These are phyloP conservation scores for Fusarium sp. DNA, from an alignment of 2,329 filamentous ascomycete species.

Conservation along the genomic window DNA sequence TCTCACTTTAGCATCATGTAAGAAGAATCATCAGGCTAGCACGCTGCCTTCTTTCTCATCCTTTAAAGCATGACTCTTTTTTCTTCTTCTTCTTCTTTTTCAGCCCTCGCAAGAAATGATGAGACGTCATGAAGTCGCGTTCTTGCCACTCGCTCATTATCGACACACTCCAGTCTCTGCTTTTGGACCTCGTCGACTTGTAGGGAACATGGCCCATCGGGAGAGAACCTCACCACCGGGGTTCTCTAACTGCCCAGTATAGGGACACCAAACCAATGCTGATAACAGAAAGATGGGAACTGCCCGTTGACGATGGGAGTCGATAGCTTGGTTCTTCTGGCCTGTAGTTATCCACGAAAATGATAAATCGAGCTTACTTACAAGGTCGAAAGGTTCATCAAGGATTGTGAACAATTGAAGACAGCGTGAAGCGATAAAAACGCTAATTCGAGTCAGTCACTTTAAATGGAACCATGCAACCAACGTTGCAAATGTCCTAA, in stretches of 20 bases:
- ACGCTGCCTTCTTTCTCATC: conserved; percentile 2
- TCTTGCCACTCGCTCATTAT: conserved; percentile 3
- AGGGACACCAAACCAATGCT: not conserved
- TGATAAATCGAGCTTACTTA: not conserved
- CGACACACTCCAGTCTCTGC: not conserved
- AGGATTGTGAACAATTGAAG: not conserved
- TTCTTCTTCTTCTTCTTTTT: not conserved
- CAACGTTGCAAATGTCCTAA: conserved; percentile 12
- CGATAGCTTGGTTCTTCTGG: not conserved
- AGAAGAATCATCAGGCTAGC: conserved; percentile 7
- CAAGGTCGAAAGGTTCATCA: conserved; percentile 1
- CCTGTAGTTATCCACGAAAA: not conserved
- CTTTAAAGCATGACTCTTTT: conserved; percentile 11
- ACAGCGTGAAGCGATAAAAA: conserved; percentile 9
- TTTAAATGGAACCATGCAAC: conserved; percentile 12
- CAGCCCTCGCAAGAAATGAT: conserved; percentile 14
- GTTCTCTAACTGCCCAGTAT: not conserved
- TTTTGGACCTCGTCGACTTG: not conserved
- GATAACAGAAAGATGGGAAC: not conserved
- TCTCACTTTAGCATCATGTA: conserved; percentile 30
- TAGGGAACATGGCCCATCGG: not conserved
- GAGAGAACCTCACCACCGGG: not conserved
- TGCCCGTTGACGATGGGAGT: not conserved
- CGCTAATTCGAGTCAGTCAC: conserved; percentile 10
- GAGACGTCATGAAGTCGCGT: conserved; percentile 13